Percentiles rank a stretch among this genome's conserved stretches.
These are phyloP conservation scores for Pseudognaphalium luteoalbum DNA, from an alignment of 129 eudicot genomes.

Conservation along the genomic window DNA sequence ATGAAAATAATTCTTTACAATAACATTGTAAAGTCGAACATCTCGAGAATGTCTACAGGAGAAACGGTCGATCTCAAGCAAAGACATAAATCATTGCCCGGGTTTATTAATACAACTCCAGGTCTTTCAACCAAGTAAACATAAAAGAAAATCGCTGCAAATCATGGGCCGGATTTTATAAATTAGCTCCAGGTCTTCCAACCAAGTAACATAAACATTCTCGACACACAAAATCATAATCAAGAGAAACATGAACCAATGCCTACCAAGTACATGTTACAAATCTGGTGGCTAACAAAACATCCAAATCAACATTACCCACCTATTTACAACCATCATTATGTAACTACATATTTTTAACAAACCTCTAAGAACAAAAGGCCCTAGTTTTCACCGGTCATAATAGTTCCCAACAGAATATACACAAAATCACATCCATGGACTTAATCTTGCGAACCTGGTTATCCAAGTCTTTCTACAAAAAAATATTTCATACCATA, in stretches of 20 bases:
- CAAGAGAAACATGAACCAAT: background rate
- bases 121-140: background rate
- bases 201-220: background rate
- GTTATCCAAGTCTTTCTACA: background rate
- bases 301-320: background rate
- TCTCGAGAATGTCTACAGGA: too few species aligned
- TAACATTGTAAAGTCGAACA: background rate
- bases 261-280: background rate
- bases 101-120: background rate
- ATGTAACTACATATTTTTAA: background rate
- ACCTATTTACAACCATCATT: constrained; percentile 16
- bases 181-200: background rate
- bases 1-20: background rate
- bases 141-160: too few species aligned
- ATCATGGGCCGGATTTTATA: too few species aligned
- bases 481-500: constrained; percentile 4
- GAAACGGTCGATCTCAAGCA: background rate
- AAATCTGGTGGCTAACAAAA: background rate
- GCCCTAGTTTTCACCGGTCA: constrained; percentile 1
- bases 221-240: background rate
- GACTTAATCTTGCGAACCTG: background rate
- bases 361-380: background rate
- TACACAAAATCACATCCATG: constrained; percentile 14
- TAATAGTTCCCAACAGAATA: constrained; percentile 14
- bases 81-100: background rate